These are phyloP conservation scores for Saccharomyces hybrid DNA, from an alignment of 1,139 yeast species.

Conservation along the genomic window DNA sequence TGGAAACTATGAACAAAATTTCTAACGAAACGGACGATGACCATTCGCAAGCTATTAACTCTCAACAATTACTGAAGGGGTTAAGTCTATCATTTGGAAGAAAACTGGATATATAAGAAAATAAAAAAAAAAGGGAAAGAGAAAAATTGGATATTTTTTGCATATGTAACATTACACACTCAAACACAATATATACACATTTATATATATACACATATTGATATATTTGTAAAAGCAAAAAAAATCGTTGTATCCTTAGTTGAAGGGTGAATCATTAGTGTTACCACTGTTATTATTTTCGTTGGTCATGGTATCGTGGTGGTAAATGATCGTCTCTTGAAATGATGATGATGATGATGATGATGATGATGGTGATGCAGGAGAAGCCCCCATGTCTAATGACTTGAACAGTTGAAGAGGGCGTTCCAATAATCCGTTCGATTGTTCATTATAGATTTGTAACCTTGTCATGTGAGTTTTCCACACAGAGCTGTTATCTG, in stretches of 20 bases:
- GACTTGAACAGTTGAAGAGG: slow-evolving; percentile 42
- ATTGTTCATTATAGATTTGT: slow-evolving; percentile 48
- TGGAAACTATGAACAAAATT: background rate
- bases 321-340: background rate
- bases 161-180: background rate
- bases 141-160: background rate
- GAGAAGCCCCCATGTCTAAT: background rate
- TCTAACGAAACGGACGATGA: background rate
- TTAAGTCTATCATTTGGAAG: background rate
- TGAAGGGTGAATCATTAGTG: background rate
- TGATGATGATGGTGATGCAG: background rate
- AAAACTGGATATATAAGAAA: background rate
- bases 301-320: background rate
- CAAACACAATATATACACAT: background rate
- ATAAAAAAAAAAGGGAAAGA: background rate
- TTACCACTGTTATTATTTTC: background rate
- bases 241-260: background rate
- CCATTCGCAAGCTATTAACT: background rate
- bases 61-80: background rate
- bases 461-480: slow-evolving; percentile 51
- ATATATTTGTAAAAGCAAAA: background rate
- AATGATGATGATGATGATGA: background rate
- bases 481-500: slow-evolving; percentile 15
- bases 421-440: slow-evolving; percentile 43
- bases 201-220: background rate